phyloP scores from a whole-genome alignment of 805 yeast genomes.

The Phaffomyces opuntiae region DNA sequence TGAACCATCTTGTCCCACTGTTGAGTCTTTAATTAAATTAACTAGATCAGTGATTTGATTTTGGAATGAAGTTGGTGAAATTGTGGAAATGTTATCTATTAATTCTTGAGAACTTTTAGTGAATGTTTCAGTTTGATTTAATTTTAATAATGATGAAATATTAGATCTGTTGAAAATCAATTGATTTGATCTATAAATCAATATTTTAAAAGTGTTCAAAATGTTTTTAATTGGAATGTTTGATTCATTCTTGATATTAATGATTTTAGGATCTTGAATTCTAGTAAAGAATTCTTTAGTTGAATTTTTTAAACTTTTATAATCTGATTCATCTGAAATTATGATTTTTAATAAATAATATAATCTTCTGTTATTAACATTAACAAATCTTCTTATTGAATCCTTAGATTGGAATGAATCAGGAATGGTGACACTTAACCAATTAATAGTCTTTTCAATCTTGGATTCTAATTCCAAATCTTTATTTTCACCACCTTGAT shows the following conservation, averaged over 20 bases:
- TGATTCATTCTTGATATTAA: constrained; percentile 27
- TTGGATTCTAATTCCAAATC: constrained; percentile 27
- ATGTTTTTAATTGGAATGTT: constrained; percentile 41
- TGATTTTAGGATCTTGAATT: constrained; percentile 43
- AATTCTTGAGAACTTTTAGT: constrained; percentile 40
- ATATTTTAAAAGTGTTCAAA: constrained; percentile 44
- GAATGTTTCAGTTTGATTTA: constrained; percentile 25
- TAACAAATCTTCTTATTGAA: constrained; percentile 45
- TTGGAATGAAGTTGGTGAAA: constrained; percentile 58
- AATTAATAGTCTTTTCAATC: constrained; percentile 46
- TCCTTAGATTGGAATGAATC: constrained; percentile 39
- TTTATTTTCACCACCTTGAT: constrained; percentile 26
- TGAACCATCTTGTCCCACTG: constrained; percentile 16
- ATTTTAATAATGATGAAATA: constrained; percentile 44
- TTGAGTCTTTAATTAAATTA: constrained; percentile 27
- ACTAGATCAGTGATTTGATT: constrained; percentile 49
- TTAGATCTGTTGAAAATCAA: constrained; percentile 61
- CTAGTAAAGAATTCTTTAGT: constrained; percentile 56
- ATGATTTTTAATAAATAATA: constrained; percentile 50
- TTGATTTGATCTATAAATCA: constrained; percentile 56
- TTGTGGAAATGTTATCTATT: constrained; percentile 50
- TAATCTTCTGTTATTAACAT: constrained; percentile 51
- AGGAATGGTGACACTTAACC: constrained; percentile 58
- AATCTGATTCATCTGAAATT: constrained; percentile 50
- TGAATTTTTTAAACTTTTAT: constrained; percentile 50